A percentile compares a stretch with the other conserved stretches of the same genome.
Evolutionary conservation across 2,329 filamentous ascomycete genomes (phyloP).

Genomic region (Myriosclerotinia scirpicola): DNA sequence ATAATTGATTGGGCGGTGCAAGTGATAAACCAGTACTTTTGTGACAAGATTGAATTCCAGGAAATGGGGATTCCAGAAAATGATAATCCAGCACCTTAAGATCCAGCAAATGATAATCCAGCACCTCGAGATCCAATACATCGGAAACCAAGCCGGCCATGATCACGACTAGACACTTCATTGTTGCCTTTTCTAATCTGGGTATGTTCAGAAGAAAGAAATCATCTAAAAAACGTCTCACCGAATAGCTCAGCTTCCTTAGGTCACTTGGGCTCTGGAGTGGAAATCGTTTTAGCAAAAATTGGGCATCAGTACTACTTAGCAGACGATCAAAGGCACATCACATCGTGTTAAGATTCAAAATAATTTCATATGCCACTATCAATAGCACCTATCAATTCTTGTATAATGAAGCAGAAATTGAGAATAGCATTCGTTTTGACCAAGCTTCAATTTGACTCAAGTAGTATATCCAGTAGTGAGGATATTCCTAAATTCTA

Average conservation of each 20-base stretch:
- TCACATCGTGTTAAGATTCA: neutral
- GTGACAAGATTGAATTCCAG: no score
- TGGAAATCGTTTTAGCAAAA: neutral
- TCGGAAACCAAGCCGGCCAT: neutral
- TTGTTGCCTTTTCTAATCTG: neutral
- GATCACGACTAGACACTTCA: neutral
- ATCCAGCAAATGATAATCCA: no score
- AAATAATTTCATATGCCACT: neutral
- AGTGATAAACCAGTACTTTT: neutral
- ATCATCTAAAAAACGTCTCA: neutral
- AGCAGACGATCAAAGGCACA: neutral
- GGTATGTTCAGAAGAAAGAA: neutral
- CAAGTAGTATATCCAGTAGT: neutral
- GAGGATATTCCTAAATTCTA: constrained; percentile 5
- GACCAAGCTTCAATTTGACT: neutral
- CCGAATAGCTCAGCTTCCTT: neutral
- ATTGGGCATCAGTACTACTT: neutral
- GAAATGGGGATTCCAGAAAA: no score
- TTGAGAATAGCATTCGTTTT: neutral
- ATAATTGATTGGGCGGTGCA: neutral
- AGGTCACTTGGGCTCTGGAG: neutral
- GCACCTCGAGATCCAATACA: neutral
- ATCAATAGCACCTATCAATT: neutral
- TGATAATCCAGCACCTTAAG: no score
- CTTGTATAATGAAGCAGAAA: no score